These are phyloP conservation scores for Zychaea mexicana DNA, from an alignment of 371 early-diverging fungal species.

Conservation along the genomic window DNA sequence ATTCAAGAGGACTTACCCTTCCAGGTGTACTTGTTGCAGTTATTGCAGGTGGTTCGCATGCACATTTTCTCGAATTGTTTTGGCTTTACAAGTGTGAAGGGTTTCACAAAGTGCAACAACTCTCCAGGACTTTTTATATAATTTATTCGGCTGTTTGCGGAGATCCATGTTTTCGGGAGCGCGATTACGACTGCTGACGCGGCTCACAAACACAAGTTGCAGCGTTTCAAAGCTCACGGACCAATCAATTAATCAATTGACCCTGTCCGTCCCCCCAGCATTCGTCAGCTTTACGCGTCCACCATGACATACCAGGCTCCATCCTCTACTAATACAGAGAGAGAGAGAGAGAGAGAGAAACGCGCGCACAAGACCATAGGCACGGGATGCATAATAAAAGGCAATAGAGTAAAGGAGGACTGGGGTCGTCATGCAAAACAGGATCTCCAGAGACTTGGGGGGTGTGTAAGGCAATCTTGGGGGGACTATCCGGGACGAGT, in stretches of 20 bases:
- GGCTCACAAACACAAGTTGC: slow-evolving; percentile 6
- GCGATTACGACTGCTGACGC: slow-evolving; percentile 20
- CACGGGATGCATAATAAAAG: too few relatives aligned
- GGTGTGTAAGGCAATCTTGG: too few relatives aligned
- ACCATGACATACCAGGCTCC: too few relatives aligned
- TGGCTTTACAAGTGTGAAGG: background rate
- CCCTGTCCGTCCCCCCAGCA: background rate
- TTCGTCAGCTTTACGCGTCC: background rate
- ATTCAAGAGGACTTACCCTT: slow-evolving; percentile 18
- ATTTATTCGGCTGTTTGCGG: slow-evolving; percentile 1
- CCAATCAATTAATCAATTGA: background rate
- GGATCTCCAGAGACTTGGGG: too few relatives aligned
- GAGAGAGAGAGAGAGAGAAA: too few relatives aligned
- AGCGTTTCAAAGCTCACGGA: background rate
- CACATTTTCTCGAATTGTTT: slow-evolving; percentile 23
- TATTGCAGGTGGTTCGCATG: slow-evolving; percentile 22
- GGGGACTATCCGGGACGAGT: too few relatives aligned
- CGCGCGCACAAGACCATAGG: too few relatives aligned
- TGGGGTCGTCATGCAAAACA: too few relatives aligned
- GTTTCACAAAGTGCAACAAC: background rate
- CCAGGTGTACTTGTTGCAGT: slow-evolving; percentile 32
- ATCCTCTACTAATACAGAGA: too few relatives aligned
- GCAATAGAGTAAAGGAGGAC: too few relatives aligned
- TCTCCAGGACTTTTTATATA: background rate
- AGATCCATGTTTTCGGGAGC: slow-evolving; percentile 3